Conservation (phyloP, 1,284 basidiomycete species). For the Tilletiopsis washingtonensis region DNA sequence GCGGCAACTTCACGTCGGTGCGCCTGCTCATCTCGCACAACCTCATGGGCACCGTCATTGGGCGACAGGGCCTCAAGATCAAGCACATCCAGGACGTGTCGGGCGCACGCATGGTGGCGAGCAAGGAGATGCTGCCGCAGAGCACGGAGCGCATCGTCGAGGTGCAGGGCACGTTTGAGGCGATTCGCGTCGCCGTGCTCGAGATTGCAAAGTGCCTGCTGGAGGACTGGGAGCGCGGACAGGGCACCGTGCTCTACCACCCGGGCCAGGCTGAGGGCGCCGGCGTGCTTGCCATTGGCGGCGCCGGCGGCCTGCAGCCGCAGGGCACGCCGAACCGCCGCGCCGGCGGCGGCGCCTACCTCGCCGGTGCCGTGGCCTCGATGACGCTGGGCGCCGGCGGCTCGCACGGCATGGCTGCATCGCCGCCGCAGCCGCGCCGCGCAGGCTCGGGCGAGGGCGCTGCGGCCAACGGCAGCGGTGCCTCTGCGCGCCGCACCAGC, state of each 20-base stretch:
- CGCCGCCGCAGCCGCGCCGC: not conserved
- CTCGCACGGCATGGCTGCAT: not conserved
- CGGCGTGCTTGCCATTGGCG: conserved; percentile 52
- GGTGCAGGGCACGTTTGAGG: conserved; percentile 83
- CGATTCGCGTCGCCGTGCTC: conserved; percentile 81
- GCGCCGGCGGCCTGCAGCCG: conserved; percentile 38
- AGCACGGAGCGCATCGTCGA: conserved; percentile 71
- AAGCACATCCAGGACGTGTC: conserved; percentile 48
- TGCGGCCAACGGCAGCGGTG: conserved; percentile 2
- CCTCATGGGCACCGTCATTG: conserved; percentile 48
- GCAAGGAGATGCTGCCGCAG: conserved; percentile 48
- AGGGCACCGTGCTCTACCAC: conserved; percentile 86
- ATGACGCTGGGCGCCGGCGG: conserved; percentile 9
- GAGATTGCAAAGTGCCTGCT: conserved; percentile 92
- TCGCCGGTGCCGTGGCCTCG: conserved; percentile 34
- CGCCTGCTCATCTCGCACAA: conserved; percentile 55
- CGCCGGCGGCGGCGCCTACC: conserved; percentile 45
- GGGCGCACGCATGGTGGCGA: conserved; percentile 47
- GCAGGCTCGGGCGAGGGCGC: too few species aligned
- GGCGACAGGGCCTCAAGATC: conserved; percentile 47
- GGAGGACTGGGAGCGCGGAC: conserved; percentile 91
- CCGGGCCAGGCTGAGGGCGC: conserved; percentile 53
- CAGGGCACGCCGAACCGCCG: conserved; percentile 26
- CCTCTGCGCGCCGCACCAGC: not conserved
- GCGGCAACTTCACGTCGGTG: conserved; percentile 73